Base-by-base conservation (phyloP, 2,329 filamentous ascomycete genomes). In the Massarina eburnea region DNA sequence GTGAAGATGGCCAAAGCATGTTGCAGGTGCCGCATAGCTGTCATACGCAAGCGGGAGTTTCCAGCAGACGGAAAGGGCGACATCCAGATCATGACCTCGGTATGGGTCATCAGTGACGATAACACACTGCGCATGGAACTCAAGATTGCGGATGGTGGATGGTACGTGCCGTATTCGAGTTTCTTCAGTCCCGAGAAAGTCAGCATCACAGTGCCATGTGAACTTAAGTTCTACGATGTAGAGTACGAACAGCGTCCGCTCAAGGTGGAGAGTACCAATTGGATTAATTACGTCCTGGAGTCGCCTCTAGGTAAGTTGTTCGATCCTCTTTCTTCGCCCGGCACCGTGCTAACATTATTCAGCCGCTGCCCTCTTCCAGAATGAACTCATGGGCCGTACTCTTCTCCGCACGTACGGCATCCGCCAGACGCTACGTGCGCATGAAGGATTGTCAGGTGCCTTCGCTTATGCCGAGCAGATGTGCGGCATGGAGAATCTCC, bases 391-490 rank as follows among this genome's bases (percentile, higher is more conserved):
- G 60, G 73, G 73, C 22, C 68, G 72, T 24, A 68, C 61, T 4
- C 67, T 77, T 7, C 55, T 76, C 1, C 71, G 67, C 2, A 71
- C 68, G 3, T 76, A 67, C 46, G 65, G 68, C 24, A 76, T 73
- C 0, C 68, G 66, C 24, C 73, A 74, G 44, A 76, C 73, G 1
- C 69, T 71, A 26, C 71, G 75, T 19, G 60, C 74, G 8, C 74
- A 75, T 54, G 68, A 73, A 43, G 73, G 74, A 4, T 39, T 76
- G 15, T 59, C 64, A 17, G 66, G 69, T 1, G 62, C 69, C 0
- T 71, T 76, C 42, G 61, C 71, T 3, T 74, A 75, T 44, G 71
- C 75, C 42, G 73, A 76, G 51, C 74, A 76, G 53, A 74, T 77
- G 62, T 75, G 74, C 42, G 74, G 71, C 17, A 71, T 76, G 47